phyloP scores from a whole-genome alignment of 345 rosid species.

The Psidium friedrichsthalianum region DNA sequence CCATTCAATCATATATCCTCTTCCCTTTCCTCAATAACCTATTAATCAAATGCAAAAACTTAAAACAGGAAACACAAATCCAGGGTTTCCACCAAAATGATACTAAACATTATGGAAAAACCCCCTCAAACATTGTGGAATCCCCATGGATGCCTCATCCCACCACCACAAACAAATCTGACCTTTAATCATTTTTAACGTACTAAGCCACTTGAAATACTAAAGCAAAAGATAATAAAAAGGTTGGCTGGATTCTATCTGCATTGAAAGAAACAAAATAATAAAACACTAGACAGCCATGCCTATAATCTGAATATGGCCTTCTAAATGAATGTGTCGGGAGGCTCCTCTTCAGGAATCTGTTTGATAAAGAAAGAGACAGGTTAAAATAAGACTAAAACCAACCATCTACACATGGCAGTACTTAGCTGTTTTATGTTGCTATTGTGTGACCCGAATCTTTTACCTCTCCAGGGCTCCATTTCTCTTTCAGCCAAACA shows the following conservation, averaged over 20 bases:
- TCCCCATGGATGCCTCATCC: background rate
- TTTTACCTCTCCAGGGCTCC: slow-evolving; percentile 80
- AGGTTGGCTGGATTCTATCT: background rate
- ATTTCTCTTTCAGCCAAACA: slow-evolving; percentile 69
- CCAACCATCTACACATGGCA: background rate
- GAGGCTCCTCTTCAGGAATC: slow-evolving; percentile 63
- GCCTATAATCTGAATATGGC: background rate
- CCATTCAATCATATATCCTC: background rate
- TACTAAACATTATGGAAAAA: background rate
- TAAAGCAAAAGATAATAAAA: background rate
- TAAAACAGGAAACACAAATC: background rate
- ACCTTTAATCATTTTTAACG: background rate
- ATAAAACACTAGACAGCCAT: background rate
- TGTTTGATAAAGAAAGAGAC: slow-evolving; percentile 4
- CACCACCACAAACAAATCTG: background rate
- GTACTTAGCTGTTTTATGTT: background rate
- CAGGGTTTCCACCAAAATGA: background rate
- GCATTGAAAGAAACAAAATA: background rate
- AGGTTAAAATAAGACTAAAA: background rate
- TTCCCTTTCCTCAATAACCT: background rate
- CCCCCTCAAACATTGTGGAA: background rate
- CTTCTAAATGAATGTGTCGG: slow-evolving; percentile 18
- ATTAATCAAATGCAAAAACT: background rate
- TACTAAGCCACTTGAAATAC: background rate
- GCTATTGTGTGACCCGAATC: background rate